phyloP scores from a whole-genome alignment of 805 yeast species.

The Starmerella bombi region DNA sequence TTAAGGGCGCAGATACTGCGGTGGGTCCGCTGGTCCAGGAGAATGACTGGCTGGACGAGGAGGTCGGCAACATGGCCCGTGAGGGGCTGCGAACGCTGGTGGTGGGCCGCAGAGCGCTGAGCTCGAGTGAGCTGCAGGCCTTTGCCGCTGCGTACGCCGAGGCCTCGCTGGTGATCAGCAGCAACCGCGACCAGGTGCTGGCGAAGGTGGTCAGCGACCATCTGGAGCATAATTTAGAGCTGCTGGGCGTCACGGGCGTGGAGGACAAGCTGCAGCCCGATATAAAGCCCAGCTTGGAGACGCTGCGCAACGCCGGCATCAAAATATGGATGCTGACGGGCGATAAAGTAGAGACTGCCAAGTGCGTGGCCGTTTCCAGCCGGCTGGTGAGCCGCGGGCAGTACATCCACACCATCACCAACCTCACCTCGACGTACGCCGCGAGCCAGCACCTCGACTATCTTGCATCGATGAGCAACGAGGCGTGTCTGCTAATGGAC shows the following conservation, averaged over 20 bases:
- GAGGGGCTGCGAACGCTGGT: conserved; percentile 95
- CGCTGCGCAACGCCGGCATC: conserved; percentile 88
- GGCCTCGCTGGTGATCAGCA: conserved; percentile 61
- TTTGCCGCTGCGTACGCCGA: conserved; percentile 52
- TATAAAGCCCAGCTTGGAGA: conserved; percentile 83
- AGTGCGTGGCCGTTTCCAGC: conserved; percentile 94
- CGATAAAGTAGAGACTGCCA: conserved; percentile 96
- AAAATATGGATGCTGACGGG: conserved; percentile 99
- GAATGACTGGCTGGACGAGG: conserved; percentile 96
- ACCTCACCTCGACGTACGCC: conserved; percentile 41
- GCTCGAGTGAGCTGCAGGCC: conserved; percentile 40
- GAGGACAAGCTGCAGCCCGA: conserved; percentile 88
- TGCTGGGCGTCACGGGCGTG: conserved; percentile 90
- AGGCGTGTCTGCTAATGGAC: conserved; percentile 73
- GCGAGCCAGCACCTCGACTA: conserved; percentile 70
- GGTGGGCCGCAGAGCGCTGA: conserved; percentile 69
- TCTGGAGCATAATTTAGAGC: conserved; percentile 71
- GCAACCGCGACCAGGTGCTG: conserved; percentile 63
- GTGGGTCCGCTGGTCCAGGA: conserved; percentile 71
- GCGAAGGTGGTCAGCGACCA: conserved; percentile 51
- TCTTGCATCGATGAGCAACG: conserved; percentile 41
- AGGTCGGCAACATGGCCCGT: conserved; percentile 93
- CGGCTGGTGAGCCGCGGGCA: conserved; percentile 88
- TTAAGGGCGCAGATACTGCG: conserved; percentile 95
- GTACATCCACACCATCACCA: conserved; percentile 74